Evolutionary conservation across 129 eudicot genomes (phyloP), one percentile per base, ranked within the genome.

Genomic region (Chrysanthemum makinoi): DNA sequence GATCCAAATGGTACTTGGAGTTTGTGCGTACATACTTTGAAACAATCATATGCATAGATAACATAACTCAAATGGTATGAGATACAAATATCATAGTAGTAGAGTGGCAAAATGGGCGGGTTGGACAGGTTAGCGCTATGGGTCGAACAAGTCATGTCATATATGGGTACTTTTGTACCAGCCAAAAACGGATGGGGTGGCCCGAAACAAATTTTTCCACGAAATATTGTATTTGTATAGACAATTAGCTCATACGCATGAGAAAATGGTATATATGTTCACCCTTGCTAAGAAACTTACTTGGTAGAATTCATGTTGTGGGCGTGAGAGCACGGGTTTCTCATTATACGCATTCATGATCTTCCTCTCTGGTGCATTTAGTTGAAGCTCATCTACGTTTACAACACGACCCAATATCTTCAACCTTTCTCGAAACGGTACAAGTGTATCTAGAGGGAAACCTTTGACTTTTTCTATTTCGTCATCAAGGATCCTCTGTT

Each of bases 321-420:
- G 77, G 15, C 70, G 77, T 49, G 77, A 49, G 13, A 73, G 77
- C 62, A 73, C 77, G 10, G 77, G 77, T 50, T 73, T 73, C 24
- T 73, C 77, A 3, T 73, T 73, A 61, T 73, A 73, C 33, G 70
- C 77, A 50, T 73, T 73, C 77, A 93, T 87, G 65, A 93, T 86
- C 84, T 87, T 93, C 73, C 87, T 83, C 77, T 93, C 96, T 8
- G 95, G 87, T 64, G 87, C 81, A 76, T 85, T 83, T 73, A 89
- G 49, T 58, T 82, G 94, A 80, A 92, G 95, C 56, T 87, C 96
- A 3, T 93, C 98, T 65, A 87, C 87, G 76, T 93, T 93, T 68
- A 72, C 89, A 49, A 93, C 86, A 46, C 96, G 96, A 3, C 98
- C 98, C 66, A 93, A 79, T 65, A 93, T 93, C 80, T 93, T 93